Percentiles rank a stretch among this genome's conserved stretches.
Conservation (phyloP, 257 asterid genomes). For the Apocynum venetum region DNA sequence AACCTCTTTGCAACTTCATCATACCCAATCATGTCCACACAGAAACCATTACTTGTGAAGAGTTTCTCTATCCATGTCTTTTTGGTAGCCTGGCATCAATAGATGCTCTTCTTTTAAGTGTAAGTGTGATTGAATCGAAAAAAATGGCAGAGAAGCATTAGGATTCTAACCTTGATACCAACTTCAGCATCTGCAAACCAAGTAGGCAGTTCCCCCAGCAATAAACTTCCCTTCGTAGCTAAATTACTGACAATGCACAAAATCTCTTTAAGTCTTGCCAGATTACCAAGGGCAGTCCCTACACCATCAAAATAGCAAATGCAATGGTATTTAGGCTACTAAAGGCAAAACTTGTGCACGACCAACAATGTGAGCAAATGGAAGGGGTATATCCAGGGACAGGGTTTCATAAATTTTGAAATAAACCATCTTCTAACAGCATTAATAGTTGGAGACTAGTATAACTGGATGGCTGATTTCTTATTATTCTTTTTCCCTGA, state of each 20-base stretch:
- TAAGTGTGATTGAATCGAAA: constrained; percentile 2
- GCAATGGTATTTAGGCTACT: not conserved
- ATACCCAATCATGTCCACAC: constrained; percentile 36
- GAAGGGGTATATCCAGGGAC: not conserved
- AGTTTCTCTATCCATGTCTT: constrained; percentile 54
- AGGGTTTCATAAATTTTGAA: not conserved
- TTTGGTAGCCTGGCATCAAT: constrained; percentile 33
- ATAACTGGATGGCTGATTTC: not conserved
- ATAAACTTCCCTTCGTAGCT: constrained; percentile 59
- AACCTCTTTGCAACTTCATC: constrained; percentile 40
- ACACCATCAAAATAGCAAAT: constrained; percentile 13
- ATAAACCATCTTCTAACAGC: not conserved
- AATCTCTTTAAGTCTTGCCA: constrained; percentile 50
- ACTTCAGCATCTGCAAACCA: constrained; percentile 49
- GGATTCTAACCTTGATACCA: constrained; percentile 40
- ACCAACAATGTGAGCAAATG: not conserved
- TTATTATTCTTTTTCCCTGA: not conserved
- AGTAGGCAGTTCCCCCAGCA: constrained; percentile 70
- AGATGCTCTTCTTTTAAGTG: constrained; percentile 6
- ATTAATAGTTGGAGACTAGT: not conserved
- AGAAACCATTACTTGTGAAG: constrained; percentile 63
- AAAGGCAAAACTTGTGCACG: not conserved
- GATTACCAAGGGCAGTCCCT: constrained; percentile 63
- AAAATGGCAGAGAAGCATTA: not conserved
- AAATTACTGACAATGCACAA: constrained; percentile 45